Evolutionary conservation across 345 rosid species (phyloP).

Genomic region (Heritiera fomes): DNA sequence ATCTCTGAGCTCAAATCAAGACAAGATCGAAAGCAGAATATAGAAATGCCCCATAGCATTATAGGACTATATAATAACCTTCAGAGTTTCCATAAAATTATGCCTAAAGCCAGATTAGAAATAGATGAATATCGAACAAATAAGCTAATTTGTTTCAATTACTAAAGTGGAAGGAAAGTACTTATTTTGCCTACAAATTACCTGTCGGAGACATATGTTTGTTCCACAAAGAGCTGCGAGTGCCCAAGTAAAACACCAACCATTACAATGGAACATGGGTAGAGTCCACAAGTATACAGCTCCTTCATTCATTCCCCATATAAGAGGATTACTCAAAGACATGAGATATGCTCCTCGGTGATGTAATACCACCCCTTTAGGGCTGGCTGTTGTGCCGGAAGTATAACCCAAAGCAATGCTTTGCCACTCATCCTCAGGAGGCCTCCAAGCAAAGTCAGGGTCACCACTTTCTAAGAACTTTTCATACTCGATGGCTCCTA

Average conservation of each 20-base stretch:
- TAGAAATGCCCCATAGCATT: not conserved
- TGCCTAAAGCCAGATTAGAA: not conserved
- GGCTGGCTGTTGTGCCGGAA: slow-evolving; percentile 95
- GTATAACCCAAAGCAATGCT: slow-evolving; percentile 92
- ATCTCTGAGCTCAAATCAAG: not conserved
- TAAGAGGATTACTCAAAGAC: slow-evolving; percentile 60
- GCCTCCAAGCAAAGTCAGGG: slow-evolving; percentile 71
- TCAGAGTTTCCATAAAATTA: slow-evolving; percentile 5
- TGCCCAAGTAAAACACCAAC: slow-evolving; percentile 92
- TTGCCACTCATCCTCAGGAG: slow-evolving; percentile 95
- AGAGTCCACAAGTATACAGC: slow-evolving; percentile 89
- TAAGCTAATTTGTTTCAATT: slow-evolving; percentile 7
- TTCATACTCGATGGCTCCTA: slow-evolving; percentile 88
- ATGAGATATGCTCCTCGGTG: slow-evolving; percentile 91
- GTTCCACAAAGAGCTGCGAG: slow-evolving; percentile 81
- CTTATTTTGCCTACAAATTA: slow-evolving; percentile 23
- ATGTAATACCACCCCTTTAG: slow-evolving; percentile 82
- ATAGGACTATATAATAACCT: not conserved
- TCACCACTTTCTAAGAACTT: slow-evolving; percentile 73
- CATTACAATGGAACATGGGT: slow-evolving; percentile 93
- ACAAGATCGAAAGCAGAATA: not conserved
- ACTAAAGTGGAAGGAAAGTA: not conserved
- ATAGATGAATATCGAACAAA: not conserved
- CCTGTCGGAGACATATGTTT: slow-evolving; percentile 93
- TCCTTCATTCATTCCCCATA: slow-evolving; percentile 94